phyloP scores from a whole-genome alignment of 306 rosid genomes.

The Pyrus bretschneideri region DNA sequence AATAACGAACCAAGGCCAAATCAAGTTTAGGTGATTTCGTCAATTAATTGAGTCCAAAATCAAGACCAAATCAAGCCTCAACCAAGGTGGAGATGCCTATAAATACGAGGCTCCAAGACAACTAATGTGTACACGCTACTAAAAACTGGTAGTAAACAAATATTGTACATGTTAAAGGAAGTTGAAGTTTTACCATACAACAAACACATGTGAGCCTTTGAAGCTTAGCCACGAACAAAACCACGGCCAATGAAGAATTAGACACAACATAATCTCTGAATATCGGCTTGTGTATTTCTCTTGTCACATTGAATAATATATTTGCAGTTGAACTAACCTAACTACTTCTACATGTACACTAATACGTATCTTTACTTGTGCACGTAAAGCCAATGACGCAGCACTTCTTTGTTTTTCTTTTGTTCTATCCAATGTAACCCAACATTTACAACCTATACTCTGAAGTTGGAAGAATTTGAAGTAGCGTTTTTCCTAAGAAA shows the following conservation, averaged over 20 bases:
- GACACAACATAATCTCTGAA: too few species aligned
- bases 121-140: background rate
- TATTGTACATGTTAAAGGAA: too few species aligned
- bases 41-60: too few species aligned
- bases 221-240: too few species aligned
- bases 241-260: too few species aligned
- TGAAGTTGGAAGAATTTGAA: background rate
- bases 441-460: background rate
- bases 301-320: background rate
- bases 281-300: background rate
- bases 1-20: too few species aligned
- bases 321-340: background rate
- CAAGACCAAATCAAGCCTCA: too few species aligned
- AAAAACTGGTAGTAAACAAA: background rate
- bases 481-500: background rate
- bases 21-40: too few species aligned
- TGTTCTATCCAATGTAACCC: background rate
- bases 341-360: background rate
- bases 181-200: background rate
- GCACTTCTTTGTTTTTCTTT: background rate
- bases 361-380: background rate
- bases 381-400: background rate
- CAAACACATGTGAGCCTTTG: background rate
- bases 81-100: too few species aligned
- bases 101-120: too few species aligned